phyloP scores from a whole-genome alignment of 805 yeast species.

The Nakazawaea populi region DNA sequence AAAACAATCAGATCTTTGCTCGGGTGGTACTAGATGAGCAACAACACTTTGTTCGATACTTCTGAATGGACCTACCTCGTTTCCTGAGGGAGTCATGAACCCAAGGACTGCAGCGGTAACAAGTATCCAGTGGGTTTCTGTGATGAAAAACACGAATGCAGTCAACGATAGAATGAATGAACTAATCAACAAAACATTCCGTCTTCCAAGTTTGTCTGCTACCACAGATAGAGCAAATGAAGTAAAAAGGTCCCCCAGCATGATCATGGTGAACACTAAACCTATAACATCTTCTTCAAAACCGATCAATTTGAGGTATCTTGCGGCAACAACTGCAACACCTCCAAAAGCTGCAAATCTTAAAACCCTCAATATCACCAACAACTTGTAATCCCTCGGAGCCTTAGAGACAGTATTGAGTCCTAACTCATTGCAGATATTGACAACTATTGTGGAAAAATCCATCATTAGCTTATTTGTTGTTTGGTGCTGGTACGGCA shows the following conservation, averaged over 20 bases:
- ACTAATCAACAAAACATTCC: conserved; percentile 32
- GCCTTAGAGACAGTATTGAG: conserved; percentile 24
- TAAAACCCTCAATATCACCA: conserved; percentile 27
- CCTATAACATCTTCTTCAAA: conserved; percentile 41
- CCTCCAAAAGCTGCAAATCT: conserved; percentile 33
- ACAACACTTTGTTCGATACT: conserved; percentile 49
- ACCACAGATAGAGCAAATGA: conserved; percentile 38
- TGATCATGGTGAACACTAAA: conserved; percentile 39
- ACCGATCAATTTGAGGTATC: conserved; percentile 36
- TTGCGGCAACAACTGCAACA: conserved; percentile 33
- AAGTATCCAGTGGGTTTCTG: conserved; percentile 28
- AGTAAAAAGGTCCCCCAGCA: conserved; percentile 45
- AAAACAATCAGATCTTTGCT: conserved; percentile 44
- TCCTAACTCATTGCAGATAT: conserved; percentile 25
- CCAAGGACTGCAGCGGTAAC: conserved; percentile 38
- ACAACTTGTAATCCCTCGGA: conserved; percentile 26
- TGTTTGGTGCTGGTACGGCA: background rate
- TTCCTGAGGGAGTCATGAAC: conserved; percentile 52
- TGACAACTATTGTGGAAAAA: background rate
- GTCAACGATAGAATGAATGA: conserved; percentile 36
- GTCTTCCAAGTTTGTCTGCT: conserved; percentile 44
- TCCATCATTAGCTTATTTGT: background rate
- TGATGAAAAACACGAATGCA: conserved; percentile 31
- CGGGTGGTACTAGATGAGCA: conserved; percentile 37
- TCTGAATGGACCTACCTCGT: conserved; percentile 54